phyloP scores from a whole-genome alignment of 2,329 filamentous ascomycete genomes.

The Zelopaecilomyces penicillatus region DNA sequence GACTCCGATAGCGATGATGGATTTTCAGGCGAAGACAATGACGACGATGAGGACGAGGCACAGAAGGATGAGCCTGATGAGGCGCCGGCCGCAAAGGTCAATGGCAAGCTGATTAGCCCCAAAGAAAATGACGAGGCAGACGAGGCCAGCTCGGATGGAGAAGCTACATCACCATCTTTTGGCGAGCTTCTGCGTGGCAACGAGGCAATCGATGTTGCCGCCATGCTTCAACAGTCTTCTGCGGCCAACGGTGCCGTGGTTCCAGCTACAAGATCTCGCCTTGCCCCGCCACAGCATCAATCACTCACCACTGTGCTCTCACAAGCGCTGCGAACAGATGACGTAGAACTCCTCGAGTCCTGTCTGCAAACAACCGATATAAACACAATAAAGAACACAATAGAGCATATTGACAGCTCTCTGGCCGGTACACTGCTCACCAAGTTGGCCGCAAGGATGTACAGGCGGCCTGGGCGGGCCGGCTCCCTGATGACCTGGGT shows the following conservation, averaged over 20 bases:
- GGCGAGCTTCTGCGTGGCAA: slow-evolving; percentile 73
- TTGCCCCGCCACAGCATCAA: slow-evolving; percentile 60
- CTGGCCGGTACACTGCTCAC: slow-evolving; percentile 72
- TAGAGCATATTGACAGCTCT: slow-evolving; percentile 80
- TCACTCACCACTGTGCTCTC: slow-evolving; percentile 89
- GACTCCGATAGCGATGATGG: slow-evolving; percentile 42
- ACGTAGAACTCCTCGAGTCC: slow-evolving; percentile 80
- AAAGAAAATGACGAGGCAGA: slow-evolving; percentile 16
- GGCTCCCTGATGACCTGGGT: slow-evolving; percentile 91
- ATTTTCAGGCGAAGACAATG: slow-evolving; percentile 37
- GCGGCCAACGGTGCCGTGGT: slow-evolving; percentile 21
- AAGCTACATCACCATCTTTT: slow-evolving; percentile 60
- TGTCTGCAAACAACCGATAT: slow-evolving; percentile 77
- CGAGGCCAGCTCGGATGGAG: slow-evolving; percentile 34
- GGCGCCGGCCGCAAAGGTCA: slow-evolving; percentile 10
- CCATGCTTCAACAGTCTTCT: slow-evolving; percentile 41
- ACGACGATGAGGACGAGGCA: slow-evolving; percentile 9
- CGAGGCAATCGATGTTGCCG: slow-evolving; percentile 68
- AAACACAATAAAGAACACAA: slow-evolving; percentile 73
- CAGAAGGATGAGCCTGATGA: slow-evolving; percentile 11
- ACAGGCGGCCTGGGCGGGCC: slow-evolving; percentile 79
- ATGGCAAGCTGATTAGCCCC: slow-evolving; percentile 16
- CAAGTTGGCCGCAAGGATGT: slow-evolving; percentile 78
- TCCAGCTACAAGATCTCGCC: slow-evolving; percentile 36
- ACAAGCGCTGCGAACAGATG: slow-evolving; percentile 87